Percentiles rank a stretch among this genome's conserved stretches.
Evolutionary conservation across 257 asterid genomes (phyloP).

Genomic region (Solanum raphanifolium): DNA sequence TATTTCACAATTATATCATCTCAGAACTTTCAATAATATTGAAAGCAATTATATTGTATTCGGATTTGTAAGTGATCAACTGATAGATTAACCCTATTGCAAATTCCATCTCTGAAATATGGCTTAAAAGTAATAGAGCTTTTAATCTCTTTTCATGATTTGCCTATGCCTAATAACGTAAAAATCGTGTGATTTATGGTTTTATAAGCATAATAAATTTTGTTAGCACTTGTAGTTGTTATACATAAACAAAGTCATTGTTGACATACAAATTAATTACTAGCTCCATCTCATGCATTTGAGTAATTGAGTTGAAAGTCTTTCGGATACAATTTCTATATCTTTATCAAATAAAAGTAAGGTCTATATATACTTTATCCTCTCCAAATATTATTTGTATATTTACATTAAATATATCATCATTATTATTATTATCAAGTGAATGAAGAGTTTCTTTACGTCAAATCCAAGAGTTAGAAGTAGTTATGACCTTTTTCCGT

Average conservation of each 20-base stretch:
- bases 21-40: too few species aligned
- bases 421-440: too few species aligned
- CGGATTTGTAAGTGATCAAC: too few species aligned
- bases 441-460: neutral
- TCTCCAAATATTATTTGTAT: neutral
- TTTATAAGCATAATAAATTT: too few species aligned
- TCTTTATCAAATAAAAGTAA: neutral
- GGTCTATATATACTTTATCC: neutral
- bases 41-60: too few species aligned
- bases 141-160: too few species aligned
- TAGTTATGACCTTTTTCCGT: neutral
- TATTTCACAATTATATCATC: too few species aligned
- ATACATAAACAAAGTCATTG: neutral
- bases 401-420: neutral
- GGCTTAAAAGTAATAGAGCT: too few species aligned
- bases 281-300: neutral
- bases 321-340: rapidly evolving
- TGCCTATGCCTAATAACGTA: too few species aligned
- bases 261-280: neutral
- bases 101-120: too few species aligned
- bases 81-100: neutral
- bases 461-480: neutral
- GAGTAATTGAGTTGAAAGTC: neutral
- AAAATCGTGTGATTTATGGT: too few species aligned
- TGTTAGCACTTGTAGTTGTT: neutral